Evolutionary conservation across 306 rosid species (phyloP), one percentile per base, ranked within the genome.

Genomic region (Comarum palustre): DNA sequence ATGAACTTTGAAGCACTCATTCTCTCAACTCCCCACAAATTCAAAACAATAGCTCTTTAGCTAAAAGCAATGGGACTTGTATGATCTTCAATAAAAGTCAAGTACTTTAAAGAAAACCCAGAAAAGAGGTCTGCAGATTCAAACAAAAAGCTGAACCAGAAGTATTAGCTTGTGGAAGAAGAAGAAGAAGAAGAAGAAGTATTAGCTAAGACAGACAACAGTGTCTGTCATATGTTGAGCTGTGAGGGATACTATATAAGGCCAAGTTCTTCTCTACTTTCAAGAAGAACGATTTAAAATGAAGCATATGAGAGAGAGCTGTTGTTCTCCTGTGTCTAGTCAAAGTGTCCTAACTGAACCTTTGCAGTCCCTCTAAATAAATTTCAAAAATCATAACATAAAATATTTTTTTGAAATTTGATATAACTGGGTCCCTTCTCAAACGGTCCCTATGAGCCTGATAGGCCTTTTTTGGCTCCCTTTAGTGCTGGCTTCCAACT

Each of bases 1-100:
- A 94, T 90, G 92, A 94, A 91, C 91, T 89, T 91, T 6, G 99
- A 94, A 47, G 94, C 97, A 90, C 84, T 94, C 98, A 94, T 94
- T 74, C 59, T 85, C 67, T 55, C 16, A 82, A 82, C 54, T n/a
- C 2, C 77, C 75, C 73, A 63, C 67, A 69, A 66, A 14, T 66
- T 77, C 54, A 31, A 65, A 42, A 39, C 5, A 34, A 36, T 32
- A 20, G 52, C 25, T 54, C 69, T 45, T 31, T n/a, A 58, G 79
- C 75, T 47, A 36, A 69, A 15, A 22, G 58, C 45, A 68, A 12
- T 16, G 15, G 20, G 39, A 55, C n/a, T 57, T 24, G 13, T 13
- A 46, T 24, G 34, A 57, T 46, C 74, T 76, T 50, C 27, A 70
- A 74, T n/a, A 70, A 77, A 66, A 72, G 65, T 76, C 70, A 58